A percentile compares a stretch with the other conserved stretches of the same genome.
Evolutionary conservation across 129 eudicot species (phyloP).

Genomic region (Flaveria bidentis): DNA sequence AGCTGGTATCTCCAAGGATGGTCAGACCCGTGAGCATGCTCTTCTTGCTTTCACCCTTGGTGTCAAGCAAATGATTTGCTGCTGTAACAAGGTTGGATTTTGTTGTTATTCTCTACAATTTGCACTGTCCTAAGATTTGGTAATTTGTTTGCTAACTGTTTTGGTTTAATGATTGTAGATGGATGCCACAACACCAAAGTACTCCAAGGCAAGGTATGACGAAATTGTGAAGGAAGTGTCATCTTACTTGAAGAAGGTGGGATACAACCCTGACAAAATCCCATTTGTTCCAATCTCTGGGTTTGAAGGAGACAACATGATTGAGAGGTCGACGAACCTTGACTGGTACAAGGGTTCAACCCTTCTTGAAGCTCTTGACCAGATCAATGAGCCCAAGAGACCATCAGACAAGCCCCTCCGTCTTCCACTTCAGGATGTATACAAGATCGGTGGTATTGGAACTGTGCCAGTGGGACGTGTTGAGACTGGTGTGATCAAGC

Average conservation of each 20-base stretch:
- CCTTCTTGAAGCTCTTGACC: constrained; percentile 53
- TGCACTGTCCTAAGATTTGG: no score
- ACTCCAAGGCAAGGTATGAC: constrained; percentile 47
- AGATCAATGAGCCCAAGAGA: constrained; percentile 49
- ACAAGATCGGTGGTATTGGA: constrained; percentile 62
- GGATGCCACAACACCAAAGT: constrained; percentile 57
- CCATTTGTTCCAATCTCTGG: constrained; percentile 54
- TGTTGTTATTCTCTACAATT: not conserved
- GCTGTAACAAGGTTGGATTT: constrained; percentile 40
- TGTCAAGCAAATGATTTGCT: constrained; percentile 61
- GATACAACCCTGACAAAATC: constrained; percentile 55
- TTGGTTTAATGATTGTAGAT: constrained; percentile 18
- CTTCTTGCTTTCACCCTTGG: constrained; percentile 66
- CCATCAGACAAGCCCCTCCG: constrained; percentile 59
- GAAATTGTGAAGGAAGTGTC: constrained; percentile 56
- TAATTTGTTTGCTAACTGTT: not conserved
- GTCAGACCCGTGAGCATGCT: constrained; percentile 65
- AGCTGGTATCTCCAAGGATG: constrained; percentile 60
- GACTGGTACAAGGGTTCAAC: constrained; percentile 66
- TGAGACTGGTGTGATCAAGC: constrained; percentile 50
- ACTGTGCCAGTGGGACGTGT: constrained; percentile 60
- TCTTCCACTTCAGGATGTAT: constrained; percentile 53
- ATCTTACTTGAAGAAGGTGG: constrained; percentile 53
- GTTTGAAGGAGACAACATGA: constrained; percentile 56
- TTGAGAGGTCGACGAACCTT: constrained; percentile 55